phyloP scores from a whole-genome alignment of 768 basidiomycete species.

The Amanita fuliginea region DNA sequence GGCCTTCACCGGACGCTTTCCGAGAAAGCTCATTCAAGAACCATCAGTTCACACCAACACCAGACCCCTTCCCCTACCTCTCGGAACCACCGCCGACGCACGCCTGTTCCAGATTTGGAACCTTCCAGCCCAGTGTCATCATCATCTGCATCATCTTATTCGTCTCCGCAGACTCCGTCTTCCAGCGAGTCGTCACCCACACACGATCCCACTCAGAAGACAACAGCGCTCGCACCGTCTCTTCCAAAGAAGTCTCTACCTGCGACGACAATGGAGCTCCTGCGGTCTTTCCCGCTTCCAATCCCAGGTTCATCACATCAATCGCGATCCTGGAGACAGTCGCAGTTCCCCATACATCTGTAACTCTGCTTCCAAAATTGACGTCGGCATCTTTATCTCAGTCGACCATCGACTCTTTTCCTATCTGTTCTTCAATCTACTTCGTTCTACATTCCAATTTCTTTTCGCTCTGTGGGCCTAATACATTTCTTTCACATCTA shows the following conservation, averaged over 20 bases:
- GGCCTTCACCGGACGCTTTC: slow-evolving; percentile 11
- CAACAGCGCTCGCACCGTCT: slow-evolving; percentile 7
- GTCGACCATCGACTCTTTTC: not conserved
- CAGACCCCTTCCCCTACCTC: slow-evolving; percentile 2
- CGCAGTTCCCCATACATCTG: slow-evolving; percentile 11
- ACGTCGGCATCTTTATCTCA: not conserved
- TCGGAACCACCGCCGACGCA: slow-evolving; percentile 3
- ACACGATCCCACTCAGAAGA: slow-evolving; percentile 9
- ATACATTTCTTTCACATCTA: not conserved
- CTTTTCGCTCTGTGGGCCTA: not conserved
- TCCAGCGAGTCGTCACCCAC: slow-evolving; percentile 11
- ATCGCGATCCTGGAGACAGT: slow-evolving; percentile 10
- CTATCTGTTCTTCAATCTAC: not conserved
- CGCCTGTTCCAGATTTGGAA: slow-evolving; percentile 30
- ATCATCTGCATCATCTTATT: slow-evolving; percentile 21
- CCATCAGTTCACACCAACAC: slow-evolving; percentile 11
- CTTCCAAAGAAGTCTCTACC: slow-evolving; percentile 21
- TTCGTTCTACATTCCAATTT: not conserved
- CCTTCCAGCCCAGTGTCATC: slow-evolving; percentile 29
- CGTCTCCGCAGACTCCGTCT: slow-evolving; percentile 21
- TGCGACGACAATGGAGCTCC: slow-evolving; percentile 29
- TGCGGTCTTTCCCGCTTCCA: slow-evolving; percentile 39
- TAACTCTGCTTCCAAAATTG: not conserved
- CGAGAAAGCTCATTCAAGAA: slow-evolving; percentile 14
- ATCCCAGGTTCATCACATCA: slow-evolving; percentile 15